Evolutionary conservation across 148 eudicot genomes (phyloP), one percentile per base, ranked within the genome.

Genomic region (Dianthus caryophyllus): DNA sequence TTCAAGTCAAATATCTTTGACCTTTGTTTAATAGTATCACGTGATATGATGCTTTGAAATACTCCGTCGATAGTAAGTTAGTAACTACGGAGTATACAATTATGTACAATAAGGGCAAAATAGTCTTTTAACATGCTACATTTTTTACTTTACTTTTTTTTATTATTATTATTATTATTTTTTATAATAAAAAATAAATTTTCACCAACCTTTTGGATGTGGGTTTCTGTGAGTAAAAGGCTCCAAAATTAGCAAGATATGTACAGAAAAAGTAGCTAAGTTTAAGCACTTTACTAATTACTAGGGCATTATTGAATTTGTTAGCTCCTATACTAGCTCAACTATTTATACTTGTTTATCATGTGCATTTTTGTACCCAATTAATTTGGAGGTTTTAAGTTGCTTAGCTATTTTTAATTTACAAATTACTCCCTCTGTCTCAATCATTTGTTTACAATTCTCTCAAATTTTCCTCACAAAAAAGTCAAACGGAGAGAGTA

Each of bases 1-100:
- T 53, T 51, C 26, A 53, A 49, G 70, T 64, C 78, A 64, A 69
- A 57, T 17, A 24, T 38, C 39, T 69, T 69, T 69, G 78, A 75
- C 73, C 51, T 54, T 33, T 18, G 65, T 43, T 47, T 75, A 30
- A 51, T 4, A 39, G 6, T 5, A 3, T 6, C 73, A 75, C 64
- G 78, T 75, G 78, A 75, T 55, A 16, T n/a, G n/a, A 55, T 47
- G 59, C 61, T 75, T 75, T 75, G 73, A 68, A 69, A 69, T n/a
- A n/a, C n/a, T n/a, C n/a, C n/a, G n/a, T n/a, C n/a, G n/a, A 54
- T 31, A 51, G 56, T 20, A 25, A 33, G n/a, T n/a, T n/a, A 51
- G 26, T 51, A 51, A 51, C 56, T 20, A n/a, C n/a, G n/a, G n/a
- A n/a, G n/a, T n/a, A 24, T 53, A 21, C 26, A 53, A n/a, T 53